Base-by-base conservation (phyloP, 176 grass and related monocot genomes). In the Triticum dicoccoides region DNA sequence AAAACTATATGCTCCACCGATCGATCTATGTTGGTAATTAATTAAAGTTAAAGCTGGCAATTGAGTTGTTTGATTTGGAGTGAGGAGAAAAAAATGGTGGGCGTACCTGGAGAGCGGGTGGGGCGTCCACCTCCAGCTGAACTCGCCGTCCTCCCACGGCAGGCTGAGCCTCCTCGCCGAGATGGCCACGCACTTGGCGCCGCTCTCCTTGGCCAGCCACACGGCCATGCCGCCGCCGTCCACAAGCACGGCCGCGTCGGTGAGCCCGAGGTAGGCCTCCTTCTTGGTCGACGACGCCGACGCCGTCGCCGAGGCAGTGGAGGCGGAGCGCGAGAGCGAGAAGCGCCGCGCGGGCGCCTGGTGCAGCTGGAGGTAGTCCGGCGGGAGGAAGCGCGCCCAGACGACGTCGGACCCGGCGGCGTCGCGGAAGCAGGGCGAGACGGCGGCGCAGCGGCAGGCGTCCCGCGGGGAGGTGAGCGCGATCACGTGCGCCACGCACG, bases 131-230 rank as follows among this genome's bases (percentile, higher is more conserved):
- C 1, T 72, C 88, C 88, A 90, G 88, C 79, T 54, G 84, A 83
- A 79, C 88, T 90, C 88, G 79, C 88, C 88, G 79, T 90, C 84
- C 18, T 90, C 88, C 88, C 88, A 90, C 3, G 88, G 84, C 27
- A 90, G 33, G 88, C 88, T 90, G 15, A 90, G 79, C 79, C 27
- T 12, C 52, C 79, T 64, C 1, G 84, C 79, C 30, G 88, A 23
- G 8, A 90, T 17, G 15, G 35, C 64, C 52, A 54, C 86, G 84
- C 88, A 86, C 65, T 63, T 86, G 11, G 73, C 88, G 2, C 88
- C 88, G 5, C 73, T 90, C 15, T 44, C 72, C 79, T 17, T 52
- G 65, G 78, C 79, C 41, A 90, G 84, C 88, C 88, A 90, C 84
- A 90, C 54, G 52, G 71, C 71, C 71, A 74, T 74, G 41, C 41